Conservation (phyloP, 345 rosid species). For the Balakata baccata region DNA sequence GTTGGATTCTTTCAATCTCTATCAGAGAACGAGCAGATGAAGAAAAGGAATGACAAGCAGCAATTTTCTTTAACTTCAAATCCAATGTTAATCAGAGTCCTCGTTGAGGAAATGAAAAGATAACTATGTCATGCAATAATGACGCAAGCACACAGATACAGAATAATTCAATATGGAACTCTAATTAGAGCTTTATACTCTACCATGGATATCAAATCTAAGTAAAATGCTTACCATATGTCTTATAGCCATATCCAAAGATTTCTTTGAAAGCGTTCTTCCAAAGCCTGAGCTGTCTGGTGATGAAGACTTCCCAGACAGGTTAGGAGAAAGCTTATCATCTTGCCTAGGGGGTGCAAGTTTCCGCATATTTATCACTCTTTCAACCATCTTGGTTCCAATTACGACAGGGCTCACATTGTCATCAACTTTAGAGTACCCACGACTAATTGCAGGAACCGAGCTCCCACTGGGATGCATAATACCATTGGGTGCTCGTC, state of each 20-base stretch:
- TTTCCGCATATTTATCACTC: slow-evolving; percentile 91
- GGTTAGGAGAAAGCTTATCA: slow-evolving; percentile 71
- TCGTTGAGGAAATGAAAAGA: neutral
- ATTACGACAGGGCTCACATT: slow-evolving; percentile 77
- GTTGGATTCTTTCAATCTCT: neutral
- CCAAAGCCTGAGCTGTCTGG: slow-evolving; percentile 94
- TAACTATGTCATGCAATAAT: neutral
- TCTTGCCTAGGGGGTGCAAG: slow-evolving; percentile 82
- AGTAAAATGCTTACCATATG: slow-evolving; percentile 70
- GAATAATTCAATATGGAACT: neutral
- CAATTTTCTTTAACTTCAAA: neutral
- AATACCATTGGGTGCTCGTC: slow-evolving; percentile 57
- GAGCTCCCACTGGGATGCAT: slow-evolving; percentile 77
- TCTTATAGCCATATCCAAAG: slow-evolving; percentile 96
- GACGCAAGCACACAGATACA: neutral
- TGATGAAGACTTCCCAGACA: slow-evolving; percentile 77
- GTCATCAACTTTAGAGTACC: slow-evolving; percentile 59
- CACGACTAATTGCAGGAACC: slow-evolving; percentile 80
- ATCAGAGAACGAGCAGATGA: neutral
- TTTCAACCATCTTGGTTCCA: slow-evolving; percentile 94
- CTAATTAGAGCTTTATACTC: neutral
- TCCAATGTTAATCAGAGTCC: neutral
- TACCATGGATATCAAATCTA: neutral
- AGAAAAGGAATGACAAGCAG: neutral
- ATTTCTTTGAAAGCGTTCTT: slow-evolving; percentile 91